A percentile compares a stretch with the other conserved stretches of the same genome.
phyloP scores from a whole-genome alignment of 2,329 filamentous ascomycete species.

The Colletotrichum tabaci region DNA sequence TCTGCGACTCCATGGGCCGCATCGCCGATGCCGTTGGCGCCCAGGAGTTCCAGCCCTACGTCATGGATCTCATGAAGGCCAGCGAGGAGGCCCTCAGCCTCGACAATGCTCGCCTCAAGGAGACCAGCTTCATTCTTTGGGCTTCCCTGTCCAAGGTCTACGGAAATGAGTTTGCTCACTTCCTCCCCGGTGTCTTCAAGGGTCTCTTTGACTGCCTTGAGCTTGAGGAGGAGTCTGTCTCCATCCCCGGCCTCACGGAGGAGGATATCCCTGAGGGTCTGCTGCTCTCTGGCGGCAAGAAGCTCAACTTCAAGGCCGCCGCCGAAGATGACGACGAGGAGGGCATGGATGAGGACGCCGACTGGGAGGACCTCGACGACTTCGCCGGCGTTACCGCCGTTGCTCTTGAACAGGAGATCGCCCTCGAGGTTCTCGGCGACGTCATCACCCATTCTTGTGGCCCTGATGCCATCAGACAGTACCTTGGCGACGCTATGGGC shows the following conservation, averaged over 20 bases:
- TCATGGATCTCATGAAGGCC: constrained; percentile 89
- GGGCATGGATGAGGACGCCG: constrained; percentile 76
- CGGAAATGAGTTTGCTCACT: constrained; percentile 84
- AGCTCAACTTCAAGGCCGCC: constrained; percentile 80
- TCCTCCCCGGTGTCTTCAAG: constrained; percentile 83
- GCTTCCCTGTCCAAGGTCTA: constrained; percentile 95
- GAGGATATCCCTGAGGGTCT: constrained; percentile 69
- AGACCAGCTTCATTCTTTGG: constrained; percentile 98
- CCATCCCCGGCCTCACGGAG: constrained; percentile 79
- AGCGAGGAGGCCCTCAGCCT: constrained; percentile 92
- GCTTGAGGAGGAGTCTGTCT: constrained; percentile 89
- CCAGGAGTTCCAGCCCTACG: constrained; percentile 90
- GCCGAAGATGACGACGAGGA: constrained; percentile 71
- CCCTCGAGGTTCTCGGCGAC: constrained; percentile 94
- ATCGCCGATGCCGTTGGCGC: constrained; percentile 91
- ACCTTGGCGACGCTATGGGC: constrained; percentile 90
- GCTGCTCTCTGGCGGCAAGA: constrained; percentile 85
- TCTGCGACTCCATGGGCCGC: constrained; percentile 93
- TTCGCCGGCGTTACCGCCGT: constrained; percentile 88
- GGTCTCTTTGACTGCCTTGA: constrained; percentile 88
- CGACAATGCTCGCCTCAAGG: constrained; percentile 90
- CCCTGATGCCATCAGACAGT: constrained; percentile 80
- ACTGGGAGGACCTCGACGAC: constrained; percentile 88
- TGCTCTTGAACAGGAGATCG: constrained; percentile 97
- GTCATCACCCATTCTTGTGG: constrained; percentile 89